Evolutionary conservation across 345 rosid species (phyloP), one percentile per base, ranked within the genome.

Genomic region (Adansonia digitata): DNA sequence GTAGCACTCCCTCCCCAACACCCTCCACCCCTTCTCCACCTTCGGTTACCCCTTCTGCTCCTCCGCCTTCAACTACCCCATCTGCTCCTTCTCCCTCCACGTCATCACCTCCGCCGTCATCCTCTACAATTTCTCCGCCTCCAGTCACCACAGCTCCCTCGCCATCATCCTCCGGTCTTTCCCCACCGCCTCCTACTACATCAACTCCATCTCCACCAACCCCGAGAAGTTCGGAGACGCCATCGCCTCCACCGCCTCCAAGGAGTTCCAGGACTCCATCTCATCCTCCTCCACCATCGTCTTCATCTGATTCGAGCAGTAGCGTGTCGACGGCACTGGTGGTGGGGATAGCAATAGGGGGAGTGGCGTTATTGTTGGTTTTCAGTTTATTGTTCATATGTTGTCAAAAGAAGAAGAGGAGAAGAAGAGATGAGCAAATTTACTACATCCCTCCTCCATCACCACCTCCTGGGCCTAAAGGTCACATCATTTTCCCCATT

Each of bases 321-420:
- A 80, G 76, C 9, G 13, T 86, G 48, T 84, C 92, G 39, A 86
- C 89, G 7, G 91, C 86, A 66, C 73, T 88, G 24, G 90, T 90
- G 27, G 91, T 86, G 31, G 97, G 92, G 29, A 77, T 90, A 14
- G 92, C 88, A 31, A 78, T 92, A 18, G 97, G 82, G 1, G 97
- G 92, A 56, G 85, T 89, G 62, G 84, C 56, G n/a, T 0, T 85
- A 40, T 82, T 91, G 72, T 63, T 82, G 43, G 71, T 86, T 31
- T 2, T 88, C 18, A 85, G 81, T 78, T n/a, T 89, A 75, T 26
- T 88, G 72, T 89, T 84, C 51, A 79, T 92, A 27, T 84, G 84
- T 42, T 87, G 90, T 49, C 81, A 71, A 78, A 90, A 82, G 86
- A 90, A 80, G 81, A 11, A 57, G 63, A 87, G 82, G 74, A 81